A percentile compares a stretch with the other conserved stretches of the same genome.
Evolutionary conservation across 1,284 basidiomycete genomes (phyloP).

Genomic region (Cutaneotrichosporon mucoides): DNA sequence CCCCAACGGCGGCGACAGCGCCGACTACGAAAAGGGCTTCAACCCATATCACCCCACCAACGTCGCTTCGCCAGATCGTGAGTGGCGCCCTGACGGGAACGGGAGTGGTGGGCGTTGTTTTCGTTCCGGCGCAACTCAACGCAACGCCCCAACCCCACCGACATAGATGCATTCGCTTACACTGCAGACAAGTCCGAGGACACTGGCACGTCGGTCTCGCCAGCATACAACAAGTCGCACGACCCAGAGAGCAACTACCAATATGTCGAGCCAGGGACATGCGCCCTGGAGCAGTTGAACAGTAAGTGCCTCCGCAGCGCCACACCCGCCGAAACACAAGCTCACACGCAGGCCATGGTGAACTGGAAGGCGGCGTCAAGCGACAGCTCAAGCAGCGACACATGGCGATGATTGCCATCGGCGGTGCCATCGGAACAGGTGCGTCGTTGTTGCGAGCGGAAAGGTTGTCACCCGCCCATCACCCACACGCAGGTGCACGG

Average conservation of each 20-base stretch:
- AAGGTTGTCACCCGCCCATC: neutral
- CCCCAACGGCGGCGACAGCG: neutral
- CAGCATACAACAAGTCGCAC: neutral
- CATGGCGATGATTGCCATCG: constrained; percentile 54
- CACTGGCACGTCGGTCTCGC: neutral
- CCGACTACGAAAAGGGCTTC: neutral
- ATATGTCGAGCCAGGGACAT: neutral
- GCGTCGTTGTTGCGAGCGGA: no score
- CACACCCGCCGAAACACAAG: neutral
- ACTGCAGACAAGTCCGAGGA: neutral
- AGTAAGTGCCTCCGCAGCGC: neutral
- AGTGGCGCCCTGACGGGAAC: neutral
- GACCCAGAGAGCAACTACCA: constrained; percentile 7
- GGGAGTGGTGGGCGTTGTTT: no score
- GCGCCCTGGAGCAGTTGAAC: constrained; percentile 3
- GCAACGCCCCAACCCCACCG: neutral
- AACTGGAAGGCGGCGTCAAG: constrained; percentile 32
- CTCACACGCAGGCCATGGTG: constrained; percentile 14
- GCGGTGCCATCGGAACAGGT: constrained; percentile 46
- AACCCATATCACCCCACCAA: neutral
- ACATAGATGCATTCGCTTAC: neutral
- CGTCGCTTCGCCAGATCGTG: neutral
- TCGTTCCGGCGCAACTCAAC: no score
- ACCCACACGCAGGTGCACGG: no score
- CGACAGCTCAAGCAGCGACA: constrained; percentile 47